phyloP scores from a whole-genome alignment of 805 yeast species.

The Maudiozyma pseudohumilis region DNA sequence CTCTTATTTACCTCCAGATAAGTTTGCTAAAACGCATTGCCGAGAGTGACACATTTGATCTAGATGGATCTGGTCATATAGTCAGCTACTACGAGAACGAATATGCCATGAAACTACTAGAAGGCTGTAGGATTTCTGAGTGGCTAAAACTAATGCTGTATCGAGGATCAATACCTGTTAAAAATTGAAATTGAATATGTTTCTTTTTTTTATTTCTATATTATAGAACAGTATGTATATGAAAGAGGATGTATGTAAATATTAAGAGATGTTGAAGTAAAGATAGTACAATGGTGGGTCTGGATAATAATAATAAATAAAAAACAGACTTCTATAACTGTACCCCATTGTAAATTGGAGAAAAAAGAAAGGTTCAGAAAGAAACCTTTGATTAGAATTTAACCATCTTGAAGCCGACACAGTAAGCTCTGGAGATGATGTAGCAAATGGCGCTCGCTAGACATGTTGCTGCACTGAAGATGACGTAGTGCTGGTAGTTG shows the following conservation, averaged over 20 bases:
- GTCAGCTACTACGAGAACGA: constrained; percentile 27
- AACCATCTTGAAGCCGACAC: constrained; percentile 36
- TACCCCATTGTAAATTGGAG: neutral
- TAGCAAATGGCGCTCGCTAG: constrained; percentile 33
- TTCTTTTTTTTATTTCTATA: too few relatives aligned
- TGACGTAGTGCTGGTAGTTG: constrained; percentile 31
- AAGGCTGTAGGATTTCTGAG: constrained; percentile 21
- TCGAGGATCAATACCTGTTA: neutral
- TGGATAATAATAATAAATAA: neutral
- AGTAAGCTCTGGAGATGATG: constrained; percentile 34
- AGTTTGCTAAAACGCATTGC: constrained; percentile 14
- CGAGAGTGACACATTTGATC: constrained; percentile 12
- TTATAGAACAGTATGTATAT: neutral
- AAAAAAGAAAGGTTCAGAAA: neutral
- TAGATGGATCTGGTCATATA: constrained; percentile 20
- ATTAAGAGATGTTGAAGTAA: neutral
- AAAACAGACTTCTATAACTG: neutral
- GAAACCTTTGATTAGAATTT: constrained; percentile 13
- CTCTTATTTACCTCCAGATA: constrained; percentile 23
- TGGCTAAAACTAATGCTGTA: constrained; percentile 18
- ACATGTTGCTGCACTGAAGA: constrained; percentile 32
- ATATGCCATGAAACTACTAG: constrained; percentile 19
- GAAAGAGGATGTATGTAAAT: neutral
- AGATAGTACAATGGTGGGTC: neutral
- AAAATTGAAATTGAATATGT: neutral